Percentiles rank a stretch among this genome's conserved stretches.
These are phyloP conservation scores for Oropetium thomaeum DNA, from an alignment of 176 grass and related monocot genomes.

Conservation along the genomic window DNA sequence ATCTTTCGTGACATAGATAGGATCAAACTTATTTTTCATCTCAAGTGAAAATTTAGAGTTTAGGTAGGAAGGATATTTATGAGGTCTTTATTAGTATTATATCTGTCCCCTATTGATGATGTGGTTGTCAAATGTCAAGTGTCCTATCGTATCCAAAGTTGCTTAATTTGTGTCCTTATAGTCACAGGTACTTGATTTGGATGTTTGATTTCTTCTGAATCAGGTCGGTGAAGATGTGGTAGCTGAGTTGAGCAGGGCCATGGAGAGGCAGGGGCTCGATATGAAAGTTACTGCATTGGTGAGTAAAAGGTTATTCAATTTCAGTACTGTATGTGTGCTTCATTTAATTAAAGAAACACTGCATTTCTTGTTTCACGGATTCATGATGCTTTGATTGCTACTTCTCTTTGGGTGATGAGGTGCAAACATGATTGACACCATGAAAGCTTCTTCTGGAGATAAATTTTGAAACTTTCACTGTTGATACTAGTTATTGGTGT, in stretches of 20 bases:
- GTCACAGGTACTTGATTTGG: constrained; percentile 1
- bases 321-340: neutral
- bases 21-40: neutral
- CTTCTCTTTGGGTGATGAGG: neutral
- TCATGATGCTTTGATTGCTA: neutral
- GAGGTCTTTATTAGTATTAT: neutral
- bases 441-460: neutral
- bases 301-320: constrained; percentile 17
- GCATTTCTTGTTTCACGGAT: neutral
- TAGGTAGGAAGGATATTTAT: constrained; percentile 15
- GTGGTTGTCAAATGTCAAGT: neutral
- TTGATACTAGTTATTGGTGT: constrained; percentile 10
- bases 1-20: neutral
- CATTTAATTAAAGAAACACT: neutral
- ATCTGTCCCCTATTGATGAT: neutral
- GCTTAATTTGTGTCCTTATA: neutral
- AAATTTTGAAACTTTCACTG: neutral
- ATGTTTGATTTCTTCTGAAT: constrained; percentile 15
- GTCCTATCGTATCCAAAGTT: neutral
- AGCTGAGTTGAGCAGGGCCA: constrained; percentile 54
- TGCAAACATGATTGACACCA: neutral
- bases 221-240: constrained; percentile 70
- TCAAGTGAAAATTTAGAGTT: neutral
- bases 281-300: constrained; percentile 73
- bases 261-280: constrained; percentile 64